phyloP scores from a whole-genome alignment of 257 asterid species.

The Solanum gandarillasii region DNA sequence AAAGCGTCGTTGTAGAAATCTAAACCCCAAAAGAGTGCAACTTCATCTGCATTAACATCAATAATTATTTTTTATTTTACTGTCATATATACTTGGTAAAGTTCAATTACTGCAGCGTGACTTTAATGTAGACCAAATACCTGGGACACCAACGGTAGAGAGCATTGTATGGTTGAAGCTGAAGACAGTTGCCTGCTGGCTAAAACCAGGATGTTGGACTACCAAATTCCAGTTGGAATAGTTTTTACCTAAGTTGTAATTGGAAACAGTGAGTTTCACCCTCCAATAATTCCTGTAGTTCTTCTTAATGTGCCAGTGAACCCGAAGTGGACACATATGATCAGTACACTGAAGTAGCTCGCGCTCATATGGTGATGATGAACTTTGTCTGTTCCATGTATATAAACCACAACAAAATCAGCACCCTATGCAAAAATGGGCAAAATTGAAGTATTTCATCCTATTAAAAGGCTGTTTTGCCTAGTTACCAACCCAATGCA shows the following conservation, averaged over 20 bases:
- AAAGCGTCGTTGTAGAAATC: constrained; percentile 30
- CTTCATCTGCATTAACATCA: constrained; percentile 41
- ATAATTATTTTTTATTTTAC: background rate
- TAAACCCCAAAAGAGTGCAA: constrained; percentile 61
- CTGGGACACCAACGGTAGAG: constrained; percentile 31
- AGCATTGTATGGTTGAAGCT: constrained; percentile 48
- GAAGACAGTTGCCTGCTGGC: constrained; percentile 22
- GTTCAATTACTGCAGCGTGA: background rate
- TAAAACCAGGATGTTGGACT: constrained; percentile 57
- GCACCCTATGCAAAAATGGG: background rate
- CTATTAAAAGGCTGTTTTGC: background rate
- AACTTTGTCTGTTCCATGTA: constrained; percentile 29
- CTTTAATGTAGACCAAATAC: constrained; percentile 7
- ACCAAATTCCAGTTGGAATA: constrained; percentile 58
- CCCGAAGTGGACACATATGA: constrained; percentile 66
- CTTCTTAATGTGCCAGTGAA: constrained; percentile 65
- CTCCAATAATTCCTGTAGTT: constrained; percentile 49
- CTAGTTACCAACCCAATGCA: constrained; percentile 49
- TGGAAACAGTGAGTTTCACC: constrained; percentile 56
- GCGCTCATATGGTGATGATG: constrained; percentile 19
- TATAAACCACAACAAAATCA: background rate
- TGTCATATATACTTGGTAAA: background rate
- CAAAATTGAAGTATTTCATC: background rate
- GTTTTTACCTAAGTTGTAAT: constrained; percentile 40
- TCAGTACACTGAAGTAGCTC: constrained; percentile 48